Evolutionary conservation across 805 yeast species (phyloP).

Genomic region (Sugiyamaella chiloensis): DNA sequence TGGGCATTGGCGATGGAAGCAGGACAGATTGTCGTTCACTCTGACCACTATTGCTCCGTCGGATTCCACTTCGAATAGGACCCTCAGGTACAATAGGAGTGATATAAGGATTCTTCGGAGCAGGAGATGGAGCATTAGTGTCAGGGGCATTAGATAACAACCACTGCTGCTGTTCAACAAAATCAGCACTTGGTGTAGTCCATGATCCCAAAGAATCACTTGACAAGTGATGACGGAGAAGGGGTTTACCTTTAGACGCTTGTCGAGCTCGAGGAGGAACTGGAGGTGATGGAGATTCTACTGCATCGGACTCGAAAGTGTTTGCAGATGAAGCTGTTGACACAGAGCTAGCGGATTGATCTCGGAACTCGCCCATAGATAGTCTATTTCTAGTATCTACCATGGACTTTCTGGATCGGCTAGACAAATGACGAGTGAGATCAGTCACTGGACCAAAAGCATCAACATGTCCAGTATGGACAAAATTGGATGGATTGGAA

Average conservation of each 20-base stretch:
- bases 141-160: slow-evolving; percentile 16
- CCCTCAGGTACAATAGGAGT: slow-evolving; percentile 3
- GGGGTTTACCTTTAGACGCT: not conserved
- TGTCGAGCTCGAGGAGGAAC: slow-evolving; percentile 7
- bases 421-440: not conserved
- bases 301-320: not conserved
- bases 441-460: slow-evolving; percentile 8
- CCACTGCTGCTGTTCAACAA: slow-evolving; percentile 30
- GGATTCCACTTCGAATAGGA: not conserved
- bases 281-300: not conserved
- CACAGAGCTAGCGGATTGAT: slow-evolving; percentile 3
- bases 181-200: slow-evolving; percentile 24
- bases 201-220: slow-evolving; percentile 26
- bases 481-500: slow-evolving; percentile 25
- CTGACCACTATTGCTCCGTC: not conserved
- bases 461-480: slow-evolving; percentile 25
- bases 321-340: slow-evolving; percentile 2
- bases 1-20: slow-evolving; percentile 20
- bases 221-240: slow-evolving; percentile 14
- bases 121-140: slow-evolving; percentile 4
- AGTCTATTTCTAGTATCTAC: not conserved
- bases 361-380: not conserved
- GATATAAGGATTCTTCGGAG: slow-evolving; percentile 4
- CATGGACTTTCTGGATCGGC: not conserved
- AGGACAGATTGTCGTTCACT: slow-evolving; percentile 17